Base-by-base conservation (phyloP, 1,284 basidiomycete genomes). In the Cryptococcus maquisensis region DNA sequence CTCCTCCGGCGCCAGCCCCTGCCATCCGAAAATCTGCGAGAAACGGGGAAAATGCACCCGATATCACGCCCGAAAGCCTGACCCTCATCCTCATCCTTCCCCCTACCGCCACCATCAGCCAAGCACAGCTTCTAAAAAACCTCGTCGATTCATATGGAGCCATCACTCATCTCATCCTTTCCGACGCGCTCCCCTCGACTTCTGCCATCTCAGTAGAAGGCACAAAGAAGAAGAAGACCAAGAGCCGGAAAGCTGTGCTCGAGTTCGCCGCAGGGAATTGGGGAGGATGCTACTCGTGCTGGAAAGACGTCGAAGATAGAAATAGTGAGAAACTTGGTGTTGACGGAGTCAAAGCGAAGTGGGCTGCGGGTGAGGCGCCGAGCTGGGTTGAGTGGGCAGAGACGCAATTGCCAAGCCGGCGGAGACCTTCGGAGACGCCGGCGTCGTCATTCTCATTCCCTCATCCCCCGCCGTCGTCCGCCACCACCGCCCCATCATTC, bases 341-440 rank as follows among this genome's bases (percentile, higher is more conserved):
- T 20, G 74, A 79, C 0, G 83, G 82, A 4, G 79, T 86, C 42
- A 85, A 86, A 78, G 82, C 77, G 3, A 78, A 79, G 3, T 89
- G 86, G 86, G 83, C 81, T 6, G 76, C 64, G 9, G 86, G 85
- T 6, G 81, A 81, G 49, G 87, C 89, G 62, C 90, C 90, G 2
- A 81, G 79, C 38, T 84, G 90, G 65, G 76, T 92, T 35, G 81
- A 73, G 7, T 90, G 87, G 87, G 70, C 86, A 39, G 65, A 83
- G 74, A 69, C 86, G 41, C 65, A 83, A 74, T 51, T 48, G 43
- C 54, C 45, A 39, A 38, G 84, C 84, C 18, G 42, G 51, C 52
- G 41, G n/a, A 4, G 13, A 28, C 23, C 21, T 16, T 21, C 35
- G n/a, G n/a, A 8, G 18, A 13, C 5, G 12, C 20, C n/a, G 41